Conservation (phyloP, 2,329 filamentous ascomycete genomes). For the Ploettnerulaceae sp. region DNA sequence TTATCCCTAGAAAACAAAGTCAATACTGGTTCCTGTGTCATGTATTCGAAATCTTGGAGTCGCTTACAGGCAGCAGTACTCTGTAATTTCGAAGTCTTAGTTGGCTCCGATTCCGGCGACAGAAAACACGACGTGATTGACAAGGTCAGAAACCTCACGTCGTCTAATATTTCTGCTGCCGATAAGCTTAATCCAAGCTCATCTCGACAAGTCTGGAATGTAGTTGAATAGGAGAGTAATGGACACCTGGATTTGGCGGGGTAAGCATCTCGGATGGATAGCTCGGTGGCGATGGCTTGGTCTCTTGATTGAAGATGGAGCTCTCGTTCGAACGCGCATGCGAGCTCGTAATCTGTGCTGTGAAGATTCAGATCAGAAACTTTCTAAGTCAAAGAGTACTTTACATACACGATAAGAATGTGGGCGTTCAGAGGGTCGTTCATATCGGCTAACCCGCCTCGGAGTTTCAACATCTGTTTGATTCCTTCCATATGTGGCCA, state of each 20-base stretch:
- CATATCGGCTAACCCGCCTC: slow-evolving; percentile 43
- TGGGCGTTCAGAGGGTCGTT: slow-evolving; percentile 46
- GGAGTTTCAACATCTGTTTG: slow-evolving; percentile 43
- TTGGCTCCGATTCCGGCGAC: neutral
- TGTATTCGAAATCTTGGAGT: neutral
- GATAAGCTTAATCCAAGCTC: slow-evolving; percentile 40
- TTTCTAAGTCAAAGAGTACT: neutral
- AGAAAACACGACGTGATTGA: slow-evolving; percentile 34
- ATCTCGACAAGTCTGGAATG: slow-evolving; percentile 41
- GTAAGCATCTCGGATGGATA: slow-evolving; percentile 27
- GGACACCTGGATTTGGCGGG: slow-evolving; percentile 38
- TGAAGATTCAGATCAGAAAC: neutral
- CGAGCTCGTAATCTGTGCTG: slow-evolving; percentile 46
- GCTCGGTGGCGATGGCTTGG: slow-evolving; percentile 38
- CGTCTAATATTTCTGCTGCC: slow-evolving; percentile 47
- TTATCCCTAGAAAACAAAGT: slow-evolving; percentile 25
- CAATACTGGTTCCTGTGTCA: neutral
- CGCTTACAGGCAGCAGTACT: slow-evolving; percentile 36
- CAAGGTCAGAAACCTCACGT: slow-evolving; percentile 44
- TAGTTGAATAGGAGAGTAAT: slow-evolving; percentile 40
- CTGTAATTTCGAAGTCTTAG: slow-evolving; percentile 28
- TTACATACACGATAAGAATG: slow-evolving; percentile 43
- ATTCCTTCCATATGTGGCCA: slow-evolving; percentile 42
- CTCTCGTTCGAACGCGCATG: slow-evolving; percentile 43
- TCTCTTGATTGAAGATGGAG: slow-evolving; percentile 41